Conservation (phyloP, 2,329 filamentous ascomycete species). For the Macrophomina phaseolina region DNA sequence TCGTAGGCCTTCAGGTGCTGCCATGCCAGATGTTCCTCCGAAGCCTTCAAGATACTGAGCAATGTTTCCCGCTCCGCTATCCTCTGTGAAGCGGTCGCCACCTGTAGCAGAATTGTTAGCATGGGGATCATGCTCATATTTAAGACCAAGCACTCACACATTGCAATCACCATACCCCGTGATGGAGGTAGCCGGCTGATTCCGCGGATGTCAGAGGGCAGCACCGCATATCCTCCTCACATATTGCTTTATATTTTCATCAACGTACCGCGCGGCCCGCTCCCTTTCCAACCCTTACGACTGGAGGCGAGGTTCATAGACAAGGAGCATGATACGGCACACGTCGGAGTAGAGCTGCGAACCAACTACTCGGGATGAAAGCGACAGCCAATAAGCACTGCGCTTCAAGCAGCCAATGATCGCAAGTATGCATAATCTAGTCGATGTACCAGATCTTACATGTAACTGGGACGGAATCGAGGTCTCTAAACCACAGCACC, state of each 20-base stretch:
- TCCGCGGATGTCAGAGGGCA: not conserved
- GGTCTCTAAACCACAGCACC: too few relatives aligned
- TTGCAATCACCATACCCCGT: slow-evolving; percentile 12
- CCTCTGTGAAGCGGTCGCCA: slow-evolving; percentile 41
- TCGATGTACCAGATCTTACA: too few relatives aligned
- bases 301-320: not conserved
- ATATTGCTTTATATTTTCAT: not conserved
- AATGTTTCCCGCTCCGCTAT: slow-evolving; percentile 40
- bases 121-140: not conserved
- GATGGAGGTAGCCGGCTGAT: not conserved
- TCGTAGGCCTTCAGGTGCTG: slow-evolving; percentile 21
- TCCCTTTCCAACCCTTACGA: not conserved
- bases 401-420: too few relatives aligned
- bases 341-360: slow-evolving; percentile 16
- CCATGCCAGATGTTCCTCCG: slow-evolving; percentile 31
- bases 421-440: too few relatives aligned
- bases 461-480: too few relatives aligned
- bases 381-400: too few relatives aligned
- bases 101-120: slow-evolving; percentile 30
- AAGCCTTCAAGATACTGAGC: slow-evolving; percentile 34
- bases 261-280: not conserved
- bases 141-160: not conserved
- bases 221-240: slow-evolving; percentile 10
- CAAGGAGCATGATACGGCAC: slow-evolving; percentile 6
- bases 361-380: not conserved